Base-by-base conservation (phyloP, 345 rosid genomes). In the Anacardium occidentale region DNA sequence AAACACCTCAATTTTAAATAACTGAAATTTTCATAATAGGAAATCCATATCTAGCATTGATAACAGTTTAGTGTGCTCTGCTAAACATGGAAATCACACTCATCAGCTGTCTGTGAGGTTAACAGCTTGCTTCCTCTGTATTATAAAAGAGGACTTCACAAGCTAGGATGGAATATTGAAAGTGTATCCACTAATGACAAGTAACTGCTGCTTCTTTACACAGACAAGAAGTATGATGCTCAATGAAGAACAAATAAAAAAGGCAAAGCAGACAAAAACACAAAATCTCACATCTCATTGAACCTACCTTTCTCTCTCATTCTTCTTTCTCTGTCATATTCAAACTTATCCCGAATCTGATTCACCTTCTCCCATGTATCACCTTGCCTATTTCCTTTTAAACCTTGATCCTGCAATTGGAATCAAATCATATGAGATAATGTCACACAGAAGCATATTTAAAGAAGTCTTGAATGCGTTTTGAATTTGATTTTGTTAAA, bases 331-430 rank as follows among this genome's bases (percentile, higher is more conserved):
- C 91, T 81, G 75, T 92, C 98, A 64, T 85, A 90, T 34, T 90
- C 94, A 76, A 92, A 92, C 75, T 89, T 88, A 78, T 90, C 98
- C 21, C 91, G 82, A 69, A 90, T 74, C 77, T 86, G 97, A 82
- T 69, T 73, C 54, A 84, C 89, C 75, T 82, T 86, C 72, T 85
- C 93, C 88, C 87, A 83, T 62, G 76, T 68, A 70, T 83, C 89
- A 72, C 79, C 85, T 73, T 81, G 96, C 70, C 80, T 77, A 73
- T 76, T 84, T 77, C 88, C 83, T 56, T 62, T 79, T 73, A 84
- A 84, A 63, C 84, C 87, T 40, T 81, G 85, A 40, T 80, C 92
- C 92, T 85, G 85, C 75, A 77, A 57, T 50, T 25, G 71, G 50
- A 62, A 45, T 26, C 20, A 65, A 0, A 4, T 50, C 37, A 22